Evolutionary conservation across 768 basidiomycete species (phyloP).

Genomic region (Saitozyma sp.): DNA sequence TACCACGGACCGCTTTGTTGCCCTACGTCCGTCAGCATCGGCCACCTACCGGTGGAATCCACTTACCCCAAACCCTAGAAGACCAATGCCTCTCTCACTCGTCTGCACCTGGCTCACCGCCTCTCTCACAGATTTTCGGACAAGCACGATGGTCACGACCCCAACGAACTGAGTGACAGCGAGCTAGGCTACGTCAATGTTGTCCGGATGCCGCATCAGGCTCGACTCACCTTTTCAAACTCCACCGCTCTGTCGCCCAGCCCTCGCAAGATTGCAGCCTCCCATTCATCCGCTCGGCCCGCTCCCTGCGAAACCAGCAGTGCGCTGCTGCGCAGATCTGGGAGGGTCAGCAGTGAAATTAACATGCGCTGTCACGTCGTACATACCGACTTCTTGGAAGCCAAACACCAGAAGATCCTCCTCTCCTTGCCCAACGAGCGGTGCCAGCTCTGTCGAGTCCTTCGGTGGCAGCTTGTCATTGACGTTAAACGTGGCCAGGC

Average conservation of each 20-base stretch:
- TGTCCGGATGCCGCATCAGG: too few relatives aligned
- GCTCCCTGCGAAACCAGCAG: constrained; percentile 36
- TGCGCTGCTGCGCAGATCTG: constrained; percentile 36
- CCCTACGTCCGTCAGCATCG: constrained; percentile 23
- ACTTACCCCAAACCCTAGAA: constrained; percentile 43
- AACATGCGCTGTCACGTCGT: too few relatives aligned
- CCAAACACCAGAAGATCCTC: constrained; percentile 46
- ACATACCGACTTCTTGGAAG: constrained; percentile 45
- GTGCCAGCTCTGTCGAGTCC: constrained; percentile 27
- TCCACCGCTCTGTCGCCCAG: constrained; percentile 24
- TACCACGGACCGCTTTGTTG: constrained; percentile 37
- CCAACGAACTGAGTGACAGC: constrained; percentile 43
- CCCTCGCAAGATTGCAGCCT: constrained; percentile 24
- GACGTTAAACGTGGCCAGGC: constrained; percentile 42
- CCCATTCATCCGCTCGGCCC: constrained; percentile 35
- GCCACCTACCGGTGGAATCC: too few relatives aligned
- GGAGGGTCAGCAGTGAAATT: too few relatives aligned
- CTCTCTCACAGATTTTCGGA: constrained; percentile 24
- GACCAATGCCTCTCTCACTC: constrained; percentile 40
- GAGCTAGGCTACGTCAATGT: constrained; percentile 11
- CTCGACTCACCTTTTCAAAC: constrained; percentile 25
- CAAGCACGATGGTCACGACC: constrained; percentile 38
- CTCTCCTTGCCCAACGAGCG: constrained; percentile 30
- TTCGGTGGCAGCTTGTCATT: constrained; percentile 42
- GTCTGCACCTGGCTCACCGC: constrained; percentile 28